Percentiles rank a stretch among this genome's conserved stretches.
phyloP scores from a whole-genome alignment of 371 early-diverging fungal genomes.

The Mucor piriformis region DNA sequence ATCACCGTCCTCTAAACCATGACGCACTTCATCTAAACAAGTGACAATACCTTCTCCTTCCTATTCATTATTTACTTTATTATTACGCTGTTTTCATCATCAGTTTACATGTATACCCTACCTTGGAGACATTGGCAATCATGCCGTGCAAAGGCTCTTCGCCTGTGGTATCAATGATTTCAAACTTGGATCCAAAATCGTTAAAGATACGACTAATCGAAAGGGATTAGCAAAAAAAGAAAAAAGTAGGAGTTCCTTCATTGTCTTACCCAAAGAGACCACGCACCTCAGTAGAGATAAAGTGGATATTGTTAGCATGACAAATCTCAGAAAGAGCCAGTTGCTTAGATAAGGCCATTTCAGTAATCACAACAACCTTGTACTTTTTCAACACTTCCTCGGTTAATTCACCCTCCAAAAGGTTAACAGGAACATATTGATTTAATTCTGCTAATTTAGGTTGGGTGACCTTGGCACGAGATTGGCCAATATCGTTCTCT shows the following conservation, averaged over 20 bases:
- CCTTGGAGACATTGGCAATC: conserved; percentile 86
- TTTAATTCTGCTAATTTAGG: conserved; percentile 96
- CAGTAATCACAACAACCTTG: conserved; percentile 92
- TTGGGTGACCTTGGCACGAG: conserved; percentile 80
- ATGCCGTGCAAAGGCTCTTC: conserved; percentile 94
- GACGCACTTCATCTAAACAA: conserved; percentile 94
- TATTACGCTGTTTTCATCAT: background rate
- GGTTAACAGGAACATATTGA: conserved; percentile 94
- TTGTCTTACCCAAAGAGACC: conserved; percentile 92
- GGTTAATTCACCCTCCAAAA: conserved; percentile 79
- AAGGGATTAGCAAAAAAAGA: background rate
- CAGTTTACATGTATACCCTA: conserved; percentile 21
- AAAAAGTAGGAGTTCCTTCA: conserved; percentile 7
- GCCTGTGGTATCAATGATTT: conserved; percentile 92
- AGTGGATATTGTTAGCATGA: conserved; percentile 85
- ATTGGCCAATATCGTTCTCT: conserved; percentile 90
- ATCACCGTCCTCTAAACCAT: conserved; percentile 97
- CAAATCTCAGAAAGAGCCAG: conserved; percentile 90
- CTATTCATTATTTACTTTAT: conserved; percentile 36
- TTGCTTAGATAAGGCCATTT: conserved; percentile 75
- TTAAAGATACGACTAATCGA: conserved; percentile 78
- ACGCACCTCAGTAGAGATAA: conserved; percentile 89
- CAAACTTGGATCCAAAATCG: conserved; percentile 95
- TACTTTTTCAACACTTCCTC: conserved; percentile 72
- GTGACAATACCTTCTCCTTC: conserved; percentile 91